A percentile compares a stretch with the other conserved stretches of the same genome.
These are phyloP conservation scores for Moniliella sp. DNA, from an alignment of 1,284 basidiomycete genomes.

Conservation along the genomic window DNA sequence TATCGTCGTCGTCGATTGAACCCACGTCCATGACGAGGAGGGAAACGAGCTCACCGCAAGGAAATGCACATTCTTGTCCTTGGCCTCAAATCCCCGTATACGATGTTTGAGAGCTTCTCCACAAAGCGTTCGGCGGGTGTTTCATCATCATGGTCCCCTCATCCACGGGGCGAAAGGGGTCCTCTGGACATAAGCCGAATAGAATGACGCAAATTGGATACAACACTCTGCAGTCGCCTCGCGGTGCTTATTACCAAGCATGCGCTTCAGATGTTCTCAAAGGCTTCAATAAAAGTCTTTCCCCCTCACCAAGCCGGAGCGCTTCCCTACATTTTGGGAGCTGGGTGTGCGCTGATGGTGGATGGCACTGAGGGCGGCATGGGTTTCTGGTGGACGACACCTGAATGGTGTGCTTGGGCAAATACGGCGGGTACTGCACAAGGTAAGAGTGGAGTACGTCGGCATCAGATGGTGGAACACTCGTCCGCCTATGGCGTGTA, in stretches of 20 bases:
- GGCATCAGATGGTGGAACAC: too few species aligned
- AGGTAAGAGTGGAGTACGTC: too few species aligned
- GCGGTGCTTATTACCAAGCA: constrained; percentile 65
- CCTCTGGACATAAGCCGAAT: constrained; percentile 44
- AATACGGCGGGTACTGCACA: not conserved
- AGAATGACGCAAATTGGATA: constrained; percentile 64
- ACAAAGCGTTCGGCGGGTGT: constrained; percentile 53
- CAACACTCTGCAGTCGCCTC: constrained; percentile 54
- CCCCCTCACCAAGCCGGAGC: constrained; percentile 56
- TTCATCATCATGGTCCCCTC: constrained; percentile 46
- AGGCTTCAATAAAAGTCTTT: constrained; percentile 50
- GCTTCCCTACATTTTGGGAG: constrained; percentile 40
- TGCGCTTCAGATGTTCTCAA: constrained; percentile 44
- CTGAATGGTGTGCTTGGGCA: constrained; percentile 43
- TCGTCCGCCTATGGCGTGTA: too few species aligned
- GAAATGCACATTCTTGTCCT: constrained; percentile 68
- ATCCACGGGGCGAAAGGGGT: constrained; percentile 13
- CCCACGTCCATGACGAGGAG: constrained; percentile 14
- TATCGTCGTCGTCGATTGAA: constrained; percentile 50
- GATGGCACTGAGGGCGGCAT: constrained; percentile 61
- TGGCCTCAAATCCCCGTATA: constrained; percentile 60
- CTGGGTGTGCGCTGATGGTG: constrained; percentile 48
- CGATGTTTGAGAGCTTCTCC: constrained; percentile 47
- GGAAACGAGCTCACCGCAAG: constrained; percentile 52
- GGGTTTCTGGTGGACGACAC: constrained; percentile 74